Base-by-base conservation (phyloP, 495 filamentous ascomycete species). In the Rostrohypoxylon terebratum region DNA sequence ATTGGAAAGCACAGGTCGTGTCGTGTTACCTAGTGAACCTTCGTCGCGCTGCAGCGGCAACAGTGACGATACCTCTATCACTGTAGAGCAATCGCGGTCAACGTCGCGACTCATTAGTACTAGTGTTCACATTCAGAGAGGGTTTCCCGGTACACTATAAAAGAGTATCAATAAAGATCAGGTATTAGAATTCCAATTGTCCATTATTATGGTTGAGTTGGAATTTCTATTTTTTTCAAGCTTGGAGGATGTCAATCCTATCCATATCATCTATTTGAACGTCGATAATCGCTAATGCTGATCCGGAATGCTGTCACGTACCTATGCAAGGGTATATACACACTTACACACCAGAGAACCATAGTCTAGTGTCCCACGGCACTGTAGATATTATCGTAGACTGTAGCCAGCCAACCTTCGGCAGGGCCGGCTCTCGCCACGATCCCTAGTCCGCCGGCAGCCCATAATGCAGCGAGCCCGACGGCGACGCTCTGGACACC, bases 391-490 rank as follows among this genome's bases (percentile, higher is more conserved):
- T 77, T 80, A 75, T 97, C 92, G 83, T 93, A 97, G 18, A 91
- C 81, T 73, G 87, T 91, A 23, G 88, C 93, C 23, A 97, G 83
- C 91, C 93, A 98, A 1, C 93, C 93, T 18, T 83, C 79, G 9
- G 87, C 89, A 64, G 79, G 78, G 0, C 94, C 94, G n/a, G 84
- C 91, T 71, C 88, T 84, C 14, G 89, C 92, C 25, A 97, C 87
- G 51, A 97, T 83, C 0, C 92, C 92, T 55, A 96, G 79, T 7
- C 92, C 89, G 36, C 94, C 94, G 1, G 89, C 92, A 61, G 94
- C 86, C 94, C 94, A 98, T 31, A 93, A 47, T 0, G 78, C 87
- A 20, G 88, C 82, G 14, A 90, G 82, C 2, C 83, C 78, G 0
- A 85, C 88, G 1, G 87, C 83, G 42, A 89, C 79, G 0, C 81